Conservation (phyloP, 371 early-diverging fungal genomes). For the Lichtheimia ornata region DNA sequence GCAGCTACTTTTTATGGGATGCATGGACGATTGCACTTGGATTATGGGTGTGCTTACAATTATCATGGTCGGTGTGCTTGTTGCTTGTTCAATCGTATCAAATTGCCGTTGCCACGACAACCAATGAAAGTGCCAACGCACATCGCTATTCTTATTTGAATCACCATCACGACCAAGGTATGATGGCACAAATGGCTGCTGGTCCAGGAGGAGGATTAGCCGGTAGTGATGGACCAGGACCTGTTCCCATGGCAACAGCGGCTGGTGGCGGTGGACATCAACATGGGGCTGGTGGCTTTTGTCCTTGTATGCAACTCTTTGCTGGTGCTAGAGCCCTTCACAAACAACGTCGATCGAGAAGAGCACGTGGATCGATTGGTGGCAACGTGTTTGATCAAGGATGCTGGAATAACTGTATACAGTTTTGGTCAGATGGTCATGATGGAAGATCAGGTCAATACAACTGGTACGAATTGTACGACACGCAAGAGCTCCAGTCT, state of each 20-base stretch:
- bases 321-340: conserved; percentile 51
- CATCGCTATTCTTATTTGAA: conserved; percentile 59
- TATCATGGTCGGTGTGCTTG: conserved; percentile 81
- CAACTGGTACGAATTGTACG: conserved; percentile 64
- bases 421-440: conserved; percentile 75
- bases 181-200: conserved; percentile 38
- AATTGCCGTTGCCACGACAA: conserved; percentile 78
- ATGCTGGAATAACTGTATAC: conserved; percentile 70
- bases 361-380: conserved; percentile 4
- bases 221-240: conserved; percentile 11
- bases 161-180: conserved; percentile 35
- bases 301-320: conserved; percentile 47
- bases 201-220: conserved; percentile 26
- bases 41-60: conserved; percentile 74
- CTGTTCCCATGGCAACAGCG: not conserved
- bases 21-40: conserved; percentile 69
- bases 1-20: conserved; percentile 76
- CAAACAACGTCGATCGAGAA: conserved; percentile 23
- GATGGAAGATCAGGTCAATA: conserved; percentile 53
- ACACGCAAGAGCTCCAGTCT: conserved; percentile 30
- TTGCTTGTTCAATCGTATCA: conserved; percentile 78
- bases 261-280: conserved; percentile 18
- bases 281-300: conserved; percentile 22
- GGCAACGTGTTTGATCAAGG: conserved; percentile 74
- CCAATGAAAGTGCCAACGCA: conserved; percentile 86